Evolutionary conservation across 306 rosid genomes (phyloP).

Genomic region (Medicago arabica): DNA sequence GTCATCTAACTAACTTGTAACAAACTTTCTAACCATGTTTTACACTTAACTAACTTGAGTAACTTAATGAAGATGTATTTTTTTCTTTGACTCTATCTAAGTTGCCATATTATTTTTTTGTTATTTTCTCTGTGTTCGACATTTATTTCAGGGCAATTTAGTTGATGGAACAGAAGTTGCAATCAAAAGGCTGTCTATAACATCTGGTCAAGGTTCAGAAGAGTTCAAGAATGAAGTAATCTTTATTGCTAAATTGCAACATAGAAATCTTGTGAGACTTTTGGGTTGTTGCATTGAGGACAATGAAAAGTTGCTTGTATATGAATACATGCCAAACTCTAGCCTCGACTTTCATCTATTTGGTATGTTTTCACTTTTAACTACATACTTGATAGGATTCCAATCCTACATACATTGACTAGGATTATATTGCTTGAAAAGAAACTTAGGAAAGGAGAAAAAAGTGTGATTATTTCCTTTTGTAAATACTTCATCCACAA

Average conservation of each 20-base stretch:
- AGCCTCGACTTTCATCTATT: constrained; percentile 59
- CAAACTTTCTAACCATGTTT: too few relatives aligned
- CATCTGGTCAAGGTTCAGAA: constrained; percentile 62
- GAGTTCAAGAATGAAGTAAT: constrained; percentile 71
- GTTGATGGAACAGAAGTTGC: constrained; percentile 63
- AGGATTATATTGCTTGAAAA: constrained; percentile 11
- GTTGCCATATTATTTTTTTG: not conserved
- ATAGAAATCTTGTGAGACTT: constrained; percentile 68
- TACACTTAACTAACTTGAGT: too few relatives aligned
- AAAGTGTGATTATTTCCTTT: not conserved
- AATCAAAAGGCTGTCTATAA: constrained; percentile 63
- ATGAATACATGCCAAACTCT: constrained; percentile 65
- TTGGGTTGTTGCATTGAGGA: constrained; percentile 63
- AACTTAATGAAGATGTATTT: not conserved
- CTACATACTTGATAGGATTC: too few relatives aligned
- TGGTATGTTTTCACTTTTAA: constrained; percentile 44
- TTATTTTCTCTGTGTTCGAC: not conserved
- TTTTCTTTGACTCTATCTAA: not conserved
- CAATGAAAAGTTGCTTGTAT: constrained; percentile 63
- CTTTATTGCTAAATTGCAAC: constrained; percentile 67
- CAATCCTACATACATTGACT: not conserved
- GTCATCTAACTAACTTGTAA: too few relatives aligned
- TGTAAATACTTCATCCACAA: not conserved
- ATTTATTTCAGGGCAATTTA: constrained; percentile 56
- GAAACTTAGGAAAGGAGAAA: not conserved